Base-by-base conservation (phyloP, 2,329 filamentous ascomycete species). In the Chrysosporium queenslandicum region DNA sequence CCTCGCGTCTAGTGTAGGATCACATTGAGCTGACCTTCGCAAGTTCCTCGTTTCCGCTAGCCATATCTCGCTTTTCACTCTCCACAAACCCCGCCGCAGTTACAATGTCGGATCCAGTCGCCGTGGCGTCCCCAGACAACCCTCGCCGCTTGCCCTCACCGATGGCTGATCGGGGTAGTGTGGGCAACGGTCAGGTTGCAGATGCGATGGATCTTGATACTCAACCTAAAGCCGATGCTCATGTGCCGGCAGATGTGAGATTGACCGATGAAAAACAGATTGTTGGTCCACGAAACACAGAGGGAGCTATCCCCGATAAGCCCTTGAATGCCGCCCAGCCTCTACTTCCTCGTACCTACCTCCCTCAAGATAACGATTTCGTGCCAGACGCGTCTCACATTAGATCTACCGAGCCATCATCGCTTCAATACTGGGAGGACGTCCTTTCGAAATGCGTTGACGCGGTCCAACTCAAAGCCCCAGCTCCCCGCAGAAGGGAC, bases 381-480 rank as follows among this genome's bases (percentile, higher is more conserved):
- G 61, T 58, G 25, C 67, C 68, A 37, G 62, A 58, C 39, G 60
- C 65, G 47, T 60, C 60, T 45, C 58, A 62, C 42, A 70, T 67
- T 64, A 61, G 64, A 46, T 60, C 61, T 21, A 58, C 62, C 14
- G 61, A 66, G 43, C 59, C 63, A 2, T 60, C 64, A 18, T 58
- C 58, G 14, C 61, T 58, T 37, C 40, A 59, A 16, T 70, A 69
- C 53, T 71, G 68, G 69, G 62, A 68, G 52, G 58, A 58, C 4
- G 56, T 66, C 7, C 62, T 68, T 51, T 59, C 58, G 18, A 59
- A 60, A 45, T 62, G 57, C 29, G 47, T 52, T 36, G 30, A 62
- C 18, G 68, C 64, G 36, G 66, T 56, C 1, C 56, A 63, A 3
- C 59, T 68, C 46, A 61, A 67, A 50, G 65, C 60, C 8, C 59